phyloP scores from a whole-genome alignment of 805 yeast genomes.

The Lipomyces mesembrius region DNA sequence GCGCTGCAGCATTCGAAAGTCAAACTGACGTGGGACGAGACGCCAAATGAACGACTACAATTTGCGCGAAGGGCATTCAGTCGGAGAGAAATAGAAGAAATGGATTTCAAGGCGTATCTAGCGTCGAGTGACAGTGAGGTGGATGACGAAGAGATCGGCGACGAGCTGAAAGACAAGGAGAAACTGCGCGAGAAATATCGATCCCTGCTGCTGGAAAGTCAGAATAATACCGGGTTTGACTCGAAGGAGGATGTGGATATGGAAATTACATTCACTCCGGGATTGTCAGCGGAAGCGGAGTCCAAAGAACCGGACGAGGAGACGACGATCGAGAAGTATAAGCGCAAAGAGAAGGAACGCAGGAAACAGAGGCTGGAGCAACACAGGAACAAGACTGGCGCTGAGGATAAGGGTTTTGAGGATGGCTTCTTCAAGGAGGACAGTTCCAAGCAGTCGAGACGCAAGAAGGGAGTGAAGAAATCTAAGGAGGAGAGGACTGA shows the following conservation, averaged over 20 bases:
- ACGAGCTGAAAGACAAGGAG: conserved; percentile 28
- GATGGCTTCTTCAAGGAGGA: conserved; percentile 43
- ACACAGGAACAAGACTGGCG: conserved; percentile 57
- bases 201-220: conserved; percentile 51
- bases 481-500: conserved; percentile 42
- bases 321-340: conserved; percentile 76
- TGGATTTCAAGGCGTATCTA: conserved; percentile 85
- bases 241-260: conserved; percentile 77
- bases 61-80: conserved; percentile 80
- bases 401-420: conserved; percentile 47
- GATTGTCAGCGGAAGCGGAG: conserved; percentile 55
- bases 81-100: conserved; percentile 69
- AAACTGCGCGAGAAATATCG: conserved; percentile 62
- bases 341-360: conserved; percentile 90
- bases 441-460: conserved; percentile 41
- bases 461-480: conserved; percentile 24
- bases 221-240: conserved; percentile 38
- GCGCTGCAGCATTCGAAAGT: conserved; percentile 97
- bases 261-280: conserved; percentile 96
- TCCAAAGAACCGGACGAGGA: conserved; percentile 56
- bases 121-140: conserved; percentile 73
- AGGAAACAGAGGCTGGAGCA: conserved; percentile 78
- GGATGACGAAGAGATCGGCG: conserved; percentile 51
- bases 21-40: conserved; percentile 97
- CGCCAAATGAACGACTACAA: conserved; percentile 84